phyloP scores from a whole-genome alignment of 2,329 filamentous ascomycete genomes.

The Pseudogymnoascus sp. region DNA sequence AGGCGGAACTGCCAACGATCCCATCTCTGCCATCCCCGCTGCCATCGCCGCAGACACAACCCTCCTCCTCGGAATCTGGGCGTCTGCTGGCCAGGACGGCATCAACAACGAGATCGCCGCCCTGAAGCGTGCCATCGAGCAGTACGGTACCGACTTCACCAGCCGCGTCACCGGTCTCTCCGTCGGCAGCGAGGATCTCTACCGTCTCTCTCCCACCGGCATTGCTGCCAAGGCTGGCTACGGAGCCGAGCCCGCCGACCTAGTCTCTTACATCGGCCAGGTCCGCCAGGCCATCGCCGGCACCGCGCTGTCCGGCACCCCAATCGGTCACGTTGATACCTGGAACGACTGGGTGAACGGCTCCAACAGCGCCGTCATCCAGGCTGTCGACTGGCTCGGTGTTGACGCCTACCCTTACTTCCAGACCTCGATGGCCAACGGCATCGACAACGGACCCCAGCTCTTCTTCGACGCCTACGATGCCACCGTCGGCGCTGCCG shows the following conservation, averaged over 20 bases:
- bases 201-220: constrained; percentile 68
- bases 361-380: constrained; percentile 63
- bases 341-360: constrained; percentile 74
- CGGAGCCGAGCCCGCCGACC: constrained; percentile 53
- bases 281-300: constrained; percentile 56
- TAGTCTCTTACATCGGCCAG: constrained; percentile 64
- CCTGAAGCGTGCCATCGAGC: constrained; percentile 58
- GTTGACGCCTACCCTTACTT: constrained; percentile 83
- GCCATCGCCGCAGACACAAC: constrained; percentile 73
- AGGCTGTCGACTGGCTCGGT: constrained; percentile 69
- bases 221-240: constrained; percentile 53
- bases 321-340: constrained; percentile 81
- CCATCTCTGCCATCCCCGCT: constrained; percentile 69
- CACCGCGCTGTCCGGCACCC: constrained; percentile 49
- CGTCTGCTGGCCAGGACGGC: constrained; percentile 54
- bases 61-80: constrained; percentile 79
- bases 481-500: constrained; percentile 49
- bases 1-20: constrained; percentile 54
- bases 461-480: constrained; percentile 63
- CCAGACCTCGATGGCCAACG: constrained; percentile 61
- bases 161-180: constrained; percentile 72
- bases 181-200: constrained; percentile 79
- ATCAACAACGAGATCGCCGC: constrained; percentile 70
- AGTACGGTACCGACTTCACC: constrained; percentile 60
- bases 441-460: constrained; percentile 52